Evolutionary conservation across 495 filamentous ascomycete genomes (phyloP).

Genomic region (Penicillium coprophilum): DNA sequence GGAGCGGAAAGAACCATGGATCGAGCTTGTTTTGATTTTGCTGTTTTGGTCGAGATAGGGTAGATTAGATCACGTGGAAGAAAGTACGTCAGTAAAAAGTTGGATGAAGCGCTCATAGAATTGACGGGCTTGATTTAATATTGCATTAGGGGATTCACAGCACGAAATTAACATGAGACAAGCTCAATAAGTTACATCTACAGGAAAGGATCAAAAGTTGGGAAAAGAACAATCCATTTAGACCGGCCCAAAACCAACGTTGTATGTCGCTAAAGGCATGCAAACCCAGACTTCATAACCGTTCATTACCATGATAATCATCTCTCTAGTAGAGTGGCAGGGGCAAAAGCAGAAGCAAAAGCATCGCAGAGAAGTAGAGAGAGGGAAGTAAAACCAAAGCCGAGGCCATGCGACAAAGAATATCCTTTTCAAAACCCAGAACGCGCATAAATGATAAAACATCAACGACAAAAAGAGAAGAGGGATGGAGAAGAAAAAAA

Average conservation of each 20-base stretch:
- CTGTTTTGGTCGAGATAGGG: conserved; percentile 24
- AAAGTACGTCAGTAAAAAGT: neutral
- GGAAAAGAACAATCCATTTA: conserved; percentile 2
- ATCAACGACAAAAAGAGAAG: conserved; percentile 9
- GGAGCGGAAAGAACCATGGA: conserved; percentile 16
- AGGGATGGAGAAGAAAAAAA: no score
- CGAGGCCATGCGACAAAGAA: conserved; percentile 23
- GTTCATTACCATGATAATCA: conserved; percentile 37
- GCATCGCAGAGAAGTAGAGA: conserved; percentile 1
- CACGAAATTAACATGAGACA: no score
- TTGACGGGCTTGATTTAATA: no score
- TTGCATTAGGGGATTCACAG: no score
- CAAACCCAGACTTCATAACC: conserved; percentile 25
- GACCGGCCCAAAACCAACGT: conserved; percentile 4
- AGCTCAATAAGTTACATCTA: neutral
- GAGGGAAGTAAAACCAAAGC: conserved; percentile 10
- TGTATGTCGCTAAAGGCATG: conserved; percentile 12
- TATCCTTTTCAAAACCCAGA: conserved; percentile 18
- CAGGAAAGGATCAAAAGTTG: neutral
- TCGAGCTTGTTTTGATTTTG: conserved; percentile 21
- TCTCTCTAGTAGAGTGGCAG: conserved; percentile 34
- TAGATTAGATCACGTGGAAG: conserved; percentile 2
- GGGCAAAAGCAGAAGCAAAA: neutral
- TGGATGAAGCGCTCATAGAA: no score
- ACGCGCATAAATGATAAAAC: conserved; percentile 12